Percentiles rank a stretch among this genome's conserved stretches.
Conservation (phyloP, 345 rosid species). For the Euphorbia tirucalli region DNA sequence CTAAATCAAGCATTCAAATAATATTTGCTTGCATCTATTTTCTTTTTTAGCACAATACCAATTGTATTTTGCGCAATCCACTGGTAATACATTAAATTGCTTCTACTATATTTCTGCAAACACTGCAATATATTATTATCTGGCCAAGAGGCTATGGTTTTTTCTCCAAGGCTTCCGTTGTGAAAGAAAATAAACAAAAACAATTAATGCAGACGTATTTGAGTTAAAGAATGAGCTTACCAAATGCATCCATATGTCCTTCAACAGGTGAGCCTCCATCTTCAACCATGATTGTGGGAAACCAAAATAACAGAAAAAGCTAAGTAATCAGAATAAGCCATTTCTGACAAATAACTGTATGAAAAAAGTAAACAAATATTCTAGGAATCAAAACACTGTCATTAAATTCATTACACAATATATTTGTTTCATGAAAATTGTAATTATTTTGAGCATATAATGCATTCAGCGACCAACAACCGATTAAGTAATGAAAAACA, state of each 20-base stretch:
- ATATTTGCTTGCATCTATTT: too few species aligned
- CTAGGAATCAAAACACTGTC: neutral
- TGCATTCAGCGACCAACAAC: neutral
- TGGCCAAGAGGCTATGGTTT: neutral
- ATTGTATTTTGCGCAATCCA: too few species aligned
- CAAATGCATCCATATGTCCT: conserved; percentile 71
- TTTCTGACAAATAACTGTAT: too few species aligned
- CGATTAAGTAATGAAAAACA: neutral
- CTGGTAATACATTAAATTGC: too few species aligned
- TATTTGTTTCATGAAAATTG: neutral
- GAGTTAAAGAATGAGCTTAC: conserved; percentile 36
- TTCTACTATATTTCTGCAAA: too few species aligned
- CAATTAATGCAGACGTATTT: neutral
- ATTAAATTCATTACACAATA: neutral
- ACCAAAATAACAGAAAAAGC: neutral
- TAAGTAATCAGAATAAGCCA: conserved; percentile 8
- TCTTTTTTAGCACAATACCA: too few species aligned
- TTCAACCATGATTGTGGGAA: conserved; percentile 22
- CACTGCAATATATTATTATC: too few species aligned
- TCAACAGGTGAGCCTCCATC: conserved; percentile 63
- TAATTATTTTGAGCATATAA: neutral
- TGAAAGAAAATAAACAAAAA: neutral
- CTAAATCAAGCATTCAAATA: too few species aligned
- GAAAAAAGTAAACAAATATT: neutral
- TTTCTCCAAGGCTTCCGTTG: too few species aligned